phyloP scores from a whole-genome alignment of 2,329 filamentous ascomycete species.

The Apiospora saccharicola region DNA sequence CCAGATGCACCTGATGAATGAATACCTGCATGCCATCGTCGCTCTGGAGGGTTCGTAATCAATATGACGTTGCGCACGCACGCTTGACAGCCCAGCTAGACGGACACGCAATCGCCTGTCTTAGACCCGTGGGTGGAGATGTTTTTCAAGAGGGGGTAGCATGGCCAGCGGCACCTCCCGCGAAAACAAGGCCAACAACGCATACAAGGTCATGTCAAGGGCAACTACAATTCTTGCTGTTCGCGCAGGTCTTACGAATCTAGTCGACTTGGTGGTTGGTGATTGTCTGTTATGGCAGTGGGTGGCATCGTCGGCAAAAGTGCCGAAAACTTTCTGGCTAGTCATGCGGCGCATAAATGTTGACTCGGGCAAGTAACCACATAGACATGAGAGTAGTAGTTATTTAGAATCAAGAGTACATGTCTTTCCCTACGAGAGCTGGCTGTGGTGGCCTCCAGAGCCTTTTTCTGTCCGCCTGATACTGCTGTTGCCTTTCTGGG shows the following conservation, averaged over 20 bases:
- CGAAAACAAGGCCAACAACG: neutral
- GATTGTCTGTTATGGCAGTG: neutral
- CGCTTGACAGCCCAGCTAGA: neutral
- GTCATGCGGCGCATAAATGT: neutral
- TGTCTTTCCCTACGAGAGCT: neutral
- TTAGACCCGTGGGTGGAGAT: conserved; percentile 2
- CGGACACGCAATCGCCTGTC: neutral
- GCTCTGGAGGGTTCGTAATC: neutral
- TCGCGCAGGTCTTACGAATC: neutral
- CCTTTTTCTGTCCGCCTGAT: neutral
- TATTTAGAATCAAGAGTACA: neutral
- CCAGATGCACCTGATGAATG: neutral
- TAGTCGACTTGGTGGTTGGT: neutral
- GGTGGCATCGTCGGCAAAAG: neutral
- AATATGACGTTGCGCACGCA: neutral
- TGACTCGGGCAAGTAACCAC: neutral
- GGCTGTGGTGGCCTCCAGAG: too few species aligned
- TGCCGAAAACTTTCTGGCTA: neutral
- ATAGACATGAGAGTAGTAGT: too few species aligned
- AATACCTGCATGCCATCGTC: neutral
- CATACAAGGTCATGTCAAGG: neutral
- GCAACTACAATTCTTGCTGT: neutral
- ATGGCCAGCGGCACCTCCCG: neutral
- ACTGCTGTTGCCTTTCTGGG: neutral
- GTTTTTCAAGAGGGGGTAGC: neutral